Percentiles rank a stretch among this genome's conserved stretches.
These are phyloP conservation scores for Citrus inodora DNA, from an alignment of 345 rosid genomes.

Conservation along the genomic window DNA sequence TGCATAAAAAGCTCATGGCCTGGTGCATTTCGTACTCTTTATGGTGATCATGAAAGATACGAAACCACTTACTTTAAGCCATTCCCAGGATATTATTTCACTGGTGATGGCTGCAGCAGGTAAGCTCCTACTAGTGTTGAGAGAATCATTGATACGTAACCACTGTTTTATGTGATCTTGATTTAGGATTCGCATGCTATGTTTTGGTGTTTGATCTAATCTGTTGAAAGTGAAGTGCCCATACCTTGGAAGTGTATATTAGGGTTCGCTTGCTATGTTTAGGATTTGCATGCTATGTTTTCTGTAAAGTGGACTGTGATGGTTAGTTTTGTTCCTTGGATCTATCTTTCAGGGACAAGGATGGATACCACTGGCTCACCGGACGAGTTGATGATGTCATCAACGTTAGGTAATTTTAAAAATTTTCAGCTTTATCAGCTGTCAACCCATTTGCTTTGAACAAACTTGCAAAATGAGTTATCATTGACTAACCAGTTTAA, in stretches of 20 bases:
- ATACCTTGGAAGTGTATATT: background rate
- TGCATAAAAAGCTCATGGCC: slow-evolving; percentile 96
- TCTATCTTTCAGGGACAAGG: slow-evolving; percentile 74
- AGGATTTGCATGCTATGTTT: background rate
- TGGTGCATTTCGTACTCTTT: slow-evolving; percentile 93
- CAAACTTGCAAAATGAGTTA: background rate
- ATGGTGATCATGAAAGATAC: slow-evolving; percentile 97
- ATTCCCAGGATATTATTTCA: slow-evolving; percentile 88
- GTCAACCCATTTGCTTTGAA: background rate
- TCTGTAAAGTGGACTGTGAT: background rate
- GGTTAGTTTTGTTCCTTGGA: slow-evolving; percentile 6
- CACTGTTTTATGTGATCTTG: background rate
- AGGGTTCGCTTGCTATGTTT: background rate
- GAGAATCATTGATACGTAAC: background rate
- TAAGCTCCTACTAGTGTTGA: slow-evolving; percentile 13
- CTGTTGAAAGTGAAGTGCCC: slow-evolving; percentile 6
- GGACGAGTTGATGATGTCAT: slow-evolving; percentile 99
- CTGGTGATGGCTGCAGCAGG: slow-evolving; percentile 98
- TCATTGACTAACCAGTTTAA: background rate
- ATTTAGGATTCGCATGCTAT: background rate
- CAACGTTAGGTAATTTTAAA: slow-evolving; percentile 69
- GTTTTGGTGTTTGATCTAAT: slow-evolving; percentile 3
- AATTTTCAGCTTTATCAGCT: background rate
- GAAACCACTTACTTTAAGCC: slow-evolving; percentile 97
- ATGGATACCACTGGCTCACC: slow-evolving; percentile 96